Base-by-base conservation (phyloP, 495 filamentous ascomycete genomes). In the Penicillium angulare region DNA sequence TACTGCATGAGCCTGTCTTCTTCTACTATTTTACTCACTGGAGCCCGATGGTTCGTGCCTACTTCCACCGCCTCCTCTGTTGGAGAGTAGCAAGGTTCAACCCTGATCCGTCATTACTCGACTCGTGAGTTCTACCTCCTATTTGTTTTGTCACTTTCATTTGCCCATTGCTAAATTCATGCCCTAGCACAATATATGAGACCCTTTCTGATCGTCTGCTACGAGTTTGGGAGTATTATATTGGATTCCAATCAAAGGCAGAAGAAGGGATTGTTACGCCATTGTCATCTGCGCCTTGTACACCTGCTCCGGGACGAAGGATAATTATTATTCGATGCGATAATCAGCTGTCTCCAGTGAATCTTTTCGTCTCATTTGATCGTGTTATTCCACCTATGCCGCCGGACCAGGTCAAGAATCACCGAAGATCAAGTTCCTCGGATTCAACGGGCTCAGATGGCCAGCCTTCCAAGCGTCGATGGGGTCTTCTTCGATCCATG, bases 21-120 rank as follows among this genome's bases (percentile, higher is more conserved):
- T 83, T 89, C 41, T 84, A 81, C 49, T 84, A 90, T 55, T 98
- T 98, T 72, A 91, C 86, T 62, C 90, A 97, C 64, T 98, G 93
- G 93, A 97, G 92, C 69, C 93, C 93, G 1, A 97, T 98, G 93
- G 91, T 96, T 22, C 82, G 93, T 52, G 88, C 91, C 15, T 98
- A 97, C 67, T 97, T 85, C 62, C 93, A 96, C 83, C 89, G 93
- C 31, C 66, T 98, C 29, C 66, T 96, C 13, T 96, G 92, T 69
- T 98, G 93, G 93, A 84, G 95, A 32, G 61, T 97, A 10, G 93
- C 85, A 49, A 78, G 93, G 49, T 89, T 87, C 61, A 83, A 85
- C 52, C 88, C 84, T 5, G 81, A 80, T 40, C 76, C 80, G 7
- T 82, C 82, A 29, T 75, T 80, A 26, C 61, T 86, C 35, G 89